These are phyloP conservation scores for Barnettozyma pratensis DNA, from an alignment of 805 yeast genomes.

Conservation along the genomic window DNA sequence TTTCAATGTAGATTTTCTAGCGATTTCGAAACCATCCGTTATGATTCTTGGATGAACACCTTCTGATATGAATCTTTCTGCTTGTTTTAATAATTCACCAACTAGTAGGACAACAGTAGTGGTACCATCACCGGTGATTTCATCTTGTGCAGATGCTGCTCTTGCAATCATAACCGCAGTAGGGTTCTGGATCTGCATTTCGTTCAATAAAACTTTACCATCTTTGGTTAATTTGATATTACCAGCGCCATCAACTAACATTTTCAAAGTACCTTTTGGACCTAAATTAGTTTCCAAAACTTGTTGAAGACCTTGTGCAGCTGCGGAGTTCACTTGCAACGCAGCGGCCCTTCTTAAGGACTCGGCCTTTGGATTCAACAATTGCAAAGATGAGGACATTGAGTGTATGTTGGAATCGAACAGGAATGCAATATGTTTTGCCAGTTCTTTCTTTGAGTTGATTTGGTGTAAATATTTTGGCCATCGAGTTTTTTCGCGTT, in stretches of 20 bases:
- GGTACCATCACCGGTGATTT: conserved; percentile 98
- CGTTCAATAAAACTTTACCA: conserved; percentile 88
- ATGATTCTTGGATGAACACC: conserved; percentile 95
- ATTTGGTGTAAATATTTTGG: neutral
- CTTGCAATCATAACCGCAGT: conserved; percentile 90
- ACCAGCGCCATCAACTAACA: conserved; percentile 96
- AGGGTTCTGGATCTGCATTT: conserved; percentile 95
- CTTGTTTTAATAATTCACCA: conserved; percentile 92
- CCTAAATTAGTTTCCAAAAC: conserved; percentile 91
- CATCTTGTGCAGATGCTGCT: conserved; percentile 98
- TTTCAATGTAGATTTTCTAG: conserved; percentile 69
- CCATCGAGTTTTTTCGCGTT: conserved; percentile 5
- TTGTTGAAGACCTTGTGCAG: conserved; percentile 95
- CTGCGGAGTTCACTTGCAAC: conserved; percentile 87
- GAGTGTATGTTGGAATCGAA: neutral
- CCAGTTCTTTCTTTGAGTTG: no score
- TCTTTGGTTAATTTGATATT: conserved; percentile 93
- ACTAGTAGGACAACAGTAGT: conserved; percentile 92
- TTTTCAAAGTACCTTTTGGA: conserved; percentile 94
- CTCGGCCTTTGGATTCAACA: conserved; percentile 96
- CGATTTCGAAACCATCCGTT: conserved; percentile 92
- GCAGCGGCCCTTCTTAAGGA: conserved; percentile 95
- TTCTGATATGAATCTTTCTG: conserved; percentile 84
- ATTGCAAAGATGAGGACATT: conserved; percentile 69
- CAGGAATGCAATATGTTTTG: neutral